Percentiles rank a stretch among this genome's conserved stretches.
These are phyloP conservation scores for Penstemon davidsonii DNA, from an alignment of 257 asterid genomes.

Conservation along the genomic window DNA sequence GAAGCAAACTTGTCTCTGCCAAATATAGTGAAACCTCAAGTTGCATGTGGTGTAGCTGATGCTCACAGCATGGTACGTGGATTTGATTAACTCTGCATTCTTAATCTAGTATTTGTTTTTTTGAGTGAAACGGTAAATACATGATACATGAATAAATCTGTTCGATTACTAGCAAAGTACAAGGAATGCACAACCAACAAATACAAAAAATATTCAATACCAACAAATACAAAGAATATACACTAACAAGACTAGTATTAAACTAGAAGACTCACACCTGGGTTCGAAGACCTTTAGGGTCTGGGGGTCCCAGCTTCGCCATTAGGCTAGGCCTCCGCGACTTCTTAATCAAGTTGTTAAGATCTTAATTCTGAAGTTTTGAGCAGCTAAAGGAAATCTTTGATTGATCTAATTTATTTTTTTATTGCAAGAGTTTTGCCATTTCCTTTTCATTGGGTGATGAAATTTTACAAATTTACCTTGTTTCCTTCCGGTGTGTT, in stretches of 20 bases:
- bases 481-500: not conserved
- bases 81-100: slow-evolving; percentile 5
- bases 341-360: too few species aligned
- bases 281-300: too few species aligned
- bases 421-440: not conserved
- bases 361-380: slow-evolving; percentile 1
- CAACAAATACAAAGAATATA: too few species aligned
- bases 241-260: too few species aligned
- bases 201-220: too few species aligned
- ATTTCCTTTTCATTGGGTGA: not conserved
- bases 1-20: slow-evolving; percentile 76
- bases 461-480: not conserved
- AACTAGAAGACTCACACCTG: too few species aligned
- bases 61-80: slow-evolving; percentile 92
- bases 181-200: too few species aligned
- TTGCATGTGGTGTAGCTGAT: slow-evolving; percentile 94
- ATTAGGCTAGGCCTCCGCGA: too few species aligned
- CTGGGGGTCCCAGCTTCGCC: too few species aligned
- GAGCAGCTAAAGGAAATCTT: slow-evolving; percentile 8
- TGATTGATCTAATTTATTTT: not conserved
- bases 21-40: slow-evolving; percentile 93
- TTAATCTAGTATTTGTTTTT: not conserved
- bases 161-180: too few species aligned
- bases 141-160: too few species aligned
- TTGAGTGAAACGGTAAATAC: too few species aligned